Percentiles rank a stretch among this genome's conserved stretches.
phyloP scores from a whole-genome alignment of 441 rosid species.

The Aleurites moluccanus region DNA sequence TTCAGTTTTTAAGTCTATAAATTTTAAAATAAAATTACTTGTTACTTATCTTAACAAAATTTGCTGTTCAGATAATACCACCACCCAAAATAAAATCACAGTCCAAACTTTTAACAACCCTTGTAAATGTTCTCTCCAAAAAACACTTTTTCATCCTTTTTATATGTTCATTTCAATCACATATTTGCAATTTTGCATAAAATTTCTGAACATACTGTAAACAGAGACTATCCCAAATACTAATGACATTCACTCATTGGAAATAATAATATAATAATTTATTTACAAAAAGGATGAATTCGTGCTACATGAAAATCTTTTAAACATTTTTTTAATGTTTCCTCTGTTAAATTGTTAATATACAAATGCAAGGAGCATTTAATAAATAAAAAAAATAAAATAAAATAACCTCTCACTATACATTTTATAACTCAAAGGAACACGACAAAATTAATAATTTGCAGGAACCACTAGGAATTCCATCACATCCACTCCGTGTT shows the following conservation, averaged over 20 bases:
- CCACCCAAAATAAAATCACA: no score
- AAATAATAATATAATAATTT: neutral
- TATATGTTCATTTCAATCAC: no score
- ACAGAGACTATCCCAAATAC: neutral
- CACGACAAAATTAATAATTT: constrained; percentile 13
- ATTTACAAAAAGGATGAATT: constrained; percentile 19
- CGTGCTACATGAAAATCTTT: neutral
- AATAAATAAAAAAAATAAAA: neutral
- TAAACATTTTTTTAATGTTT: neutral
- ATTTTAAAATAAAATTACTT: no score
- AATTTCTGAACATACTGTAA: no score
- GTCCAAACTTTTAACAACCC: no score
- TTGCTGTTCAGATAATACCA: no score
- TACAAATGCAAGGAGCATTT: constrained; percentile 32
- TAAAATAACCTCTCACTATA: constrained; percentile 32
- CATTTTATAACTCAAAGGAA: constrained; percentile 24
- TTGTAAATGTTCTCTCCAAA: no score
- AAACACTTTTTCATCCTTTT: no score
- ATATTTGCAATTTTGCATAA: no score
- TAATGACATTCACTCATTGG: no score
- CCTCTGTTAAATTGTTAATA: constrained; percentile 18
- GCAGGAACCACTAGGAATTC: constrained; percentile 17
- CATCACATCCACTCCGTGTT: neutral
- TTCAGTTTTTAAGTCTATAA: no score
- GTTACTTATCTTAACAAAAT: no score